A percentile compares a stretch with the other conserved stretches of the same genome.
phyloP scores from a whole-genome alignment of 2,329 filamentous ascomycete species.

The Ophiostoma quercus region DNA sequence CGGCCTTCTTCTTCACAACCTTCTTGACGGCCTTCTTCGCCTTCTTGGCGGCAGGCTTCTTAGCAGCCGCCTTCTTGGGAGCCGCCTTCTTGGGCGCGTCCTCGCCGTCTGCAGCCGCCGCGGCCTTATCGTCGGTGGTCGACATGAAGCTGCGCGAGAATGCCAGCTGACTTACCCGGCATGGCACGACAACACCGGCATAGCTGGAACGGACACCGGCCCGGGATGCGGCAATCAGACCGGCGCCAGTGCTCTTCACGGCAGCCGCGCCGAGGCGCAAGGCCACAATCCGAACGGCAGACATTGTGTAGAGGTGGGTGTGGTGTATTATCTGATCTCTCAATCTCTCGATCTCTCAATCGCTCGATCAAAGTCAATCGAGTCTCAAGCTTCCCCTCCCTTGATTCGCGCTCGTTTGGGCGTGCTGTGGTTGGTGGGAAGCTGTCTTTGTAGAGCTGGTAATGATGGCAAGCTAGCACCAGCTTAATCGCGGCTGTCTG shows the following conservation, averaged over 20 bases:
- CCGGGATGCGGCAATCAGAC: background rate
- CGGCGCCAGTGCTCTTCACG: background rate
- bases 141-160: slow-evolving; percentile 21
- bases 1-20: slow-evolving; percentile 28
- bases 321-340: background rate
- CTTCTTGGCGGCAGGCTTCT: slow-evolving; percentile 14
- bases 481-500: background rate
- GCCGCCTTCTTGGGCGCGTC: slow-evolving; percentile 28
- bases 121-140: slow-evolving; percentile 15
- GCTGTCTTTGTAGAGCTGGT: background rate
- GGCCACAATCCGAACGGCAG: slow-evolving; percentile 23
- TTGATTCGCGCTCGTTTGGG: background rate
- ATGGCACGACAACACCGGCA: background rate
- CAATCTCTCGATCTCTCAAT: background rate
- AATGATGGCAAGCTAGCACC: background rate
- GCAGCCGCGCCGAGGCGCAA: slow-evolving; percentile 14
- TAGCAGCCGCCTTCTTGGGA: slow-evolving; percentile 3
- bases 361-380: background rate
- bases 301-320: slow-evolving; percentile 21
- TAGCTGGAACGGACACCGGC: background rate
- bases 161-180: background rate
- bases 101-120: background rate
- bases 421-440: slow-evolving; percentile 6
- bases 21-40: slow-evolving; percentile 26
- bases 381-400: background rate